Evolutionary conservation across 768 basidiomycete genomes (phyloP), one percentile per base, ranked within the genome.

Genomic region (Rhizopogon roseolus): DNA sequence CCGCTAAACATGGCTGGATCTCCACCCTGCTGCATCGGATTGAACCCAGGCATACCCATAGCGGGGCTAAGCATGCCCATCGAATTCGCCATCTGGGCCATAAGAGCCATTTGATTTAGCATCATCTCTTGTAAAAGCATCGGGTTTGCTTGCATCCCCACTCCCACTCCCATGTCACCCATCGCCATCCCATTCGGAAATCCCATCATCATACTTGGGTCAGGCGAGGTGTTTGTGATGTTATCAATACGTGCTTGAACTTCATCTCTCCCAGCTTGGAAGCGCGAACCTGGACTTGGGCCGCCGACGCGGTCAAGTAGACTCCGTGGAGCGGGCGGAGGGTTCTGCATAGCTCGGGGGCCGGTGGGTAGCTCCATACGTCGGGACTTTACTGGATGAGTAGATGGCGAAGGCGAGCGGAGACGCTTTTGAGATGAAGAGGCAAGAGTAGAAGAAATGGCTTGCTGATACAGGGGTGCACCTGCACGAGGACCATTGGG

Each of bases 71-170:
- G 76, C 67, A 92, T 86, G 28, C 86, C 89, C 81, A 93, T 87
- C 36, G 82, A 85, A 29, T 84, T 78, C 40, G 90, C 89, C 85
- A 96, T 90, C 71, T 94, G 92, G 52, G 88, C 84, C 93, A 95
- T 94, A 63, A 95, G 77, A 27, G 90, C 87, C 88, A 92, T 91
- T 66, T 93, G 88, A 67, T 81, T 89, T 81, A 90, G 85, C 83
- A 94, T 85, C 80, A 94, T 86, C 66, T 92, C 92, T 69, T 93
- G 93, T 60, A 95, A 69, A 70, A 87, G 71, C 56, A 90, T 59
- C 39, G 88, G 85, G 61, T 85, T 90, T 43, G 78, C 70, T 73
- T 81, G 81, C 53, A 76, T 65, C 27, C 66, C 75, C 41, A 71
- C 77, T 73, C 84, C 75, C 7, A 77, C 74, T 53, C 73, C 77